These are phyloP conservation scores for Maudiozyma saulgeensis DNA, from an alignment of 805 yeast genomes.

Conservation along the genomic window DNA sequence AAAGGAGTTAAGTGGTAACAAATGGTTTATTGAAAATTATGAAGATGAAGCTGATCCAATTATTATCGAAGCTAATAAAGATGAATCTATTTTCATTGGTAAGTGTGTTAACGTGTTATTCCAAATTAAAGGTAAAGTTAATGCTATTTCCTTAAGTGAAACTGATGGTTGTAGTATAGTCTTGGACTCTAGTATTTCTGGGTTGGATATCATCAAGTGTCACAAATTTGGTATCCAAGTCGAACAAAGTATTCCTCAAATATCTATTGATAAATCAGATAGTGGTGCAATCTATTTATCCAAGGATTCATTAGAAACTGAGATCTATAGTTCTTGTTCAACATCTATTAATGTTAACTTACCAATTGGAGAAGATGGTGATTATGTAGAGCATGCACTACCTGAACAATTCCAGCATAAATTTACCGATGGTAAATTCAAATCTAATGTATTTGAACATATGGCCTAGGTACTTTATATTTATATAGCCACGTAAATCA, in stretches of 20 bases:
- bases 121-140: conserved; percentile 84
- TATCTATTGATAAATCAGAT: conserved; percentile 81
- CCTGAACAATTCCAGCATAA: conserved; percentile 89
- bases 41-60: conserved; percentile 48
- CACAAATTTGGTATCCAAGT: conserved; percentile 77
- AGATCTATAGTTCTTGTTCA: conserved; percentile 74
- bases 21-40: conserved; percentile 82
- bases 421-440: conserved; percentile 50
- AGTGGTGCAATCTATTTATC: conserved; percentile 76
- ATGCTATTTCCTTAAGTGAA: conserved; percentile 72
- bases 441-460: conserved; percentile 71
- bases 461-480: conserved; percentile 41
- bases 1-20: conserved; percentile 72
- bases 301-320: conserved; percentile 59
- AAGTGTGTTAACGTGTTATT: conserved; percentile 65
- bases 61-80: conserved; percentile 66
- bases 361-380: conserved; percentile 61
- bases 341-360: conserved; percentile 80
- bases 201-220: conserved; percentile 80
- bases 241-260: conserved; percentile 69
- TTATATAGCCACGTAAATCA: too few relatives aligned
- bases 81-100: conserved; percentile 84
- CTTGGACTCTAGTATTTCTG: conserved; percentile 76
- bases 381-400: conserved; percentile 68
- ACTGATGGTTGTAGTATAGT: conserved; percentile 67